A percentile compares a stretch with the other conserved stretches of the same genome.
Conservation (phyloP, 2,329 filamentous ascomycete genomes). For the Monilinia vaccinii-corymbosi region DNA sequence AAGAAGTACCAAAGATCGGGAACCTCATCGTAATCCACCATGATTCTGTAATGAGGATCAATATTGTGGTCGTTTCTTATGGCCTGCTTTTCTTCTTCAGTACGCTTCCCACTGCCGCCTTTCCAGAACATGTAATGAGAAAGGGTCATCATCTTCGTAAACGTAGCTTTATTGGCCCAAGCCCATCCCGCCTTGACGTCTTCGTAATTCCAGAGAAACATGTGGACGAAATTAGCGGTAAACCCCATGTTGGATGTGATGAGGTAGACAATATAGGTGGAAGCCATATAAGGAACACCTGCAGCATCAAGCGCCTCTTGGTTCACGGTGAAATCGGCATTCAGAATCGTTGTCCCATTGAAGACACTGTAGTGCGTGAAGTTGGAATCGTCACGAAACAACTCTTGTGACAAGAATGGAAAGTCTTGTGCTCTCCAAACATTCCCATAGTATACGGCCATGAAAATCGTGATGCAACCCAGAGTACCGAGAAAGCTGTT, state of each 20-base stretch:
- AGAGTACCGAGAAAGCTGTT: slow-evolving; percentile 29
- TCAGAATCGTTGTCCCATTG: slow-evolving; percentile 37
- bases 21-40: slow-evolving; percentile 41
- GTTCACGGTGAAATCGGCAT: slow-evolving; percentile 33
- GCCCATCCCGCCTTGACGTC: slow-evolving; percentile 33
- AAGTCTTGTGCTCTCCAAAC: slow-evolving; percentile 34
- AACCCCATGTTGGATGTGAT: slow-evolving; percentile 38
- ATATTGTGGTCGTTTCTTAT: slow-evolving; percentile 14
- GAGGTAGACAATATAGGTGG: slow-evolving; percentile 33
- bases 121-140: slow-evolving; percentile 24
- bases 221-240: slow-evolving; percentile 38
- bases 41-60: slow-evolving; percentile 37
- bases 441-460: slow-evolving; percentile 36
- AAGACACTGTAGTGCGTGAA: slow-evolving; percentile 31
- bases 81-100: slow-evolving; percentile 14
- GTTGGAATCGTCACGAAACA: slow-evolving; percentile 33
- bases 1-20: slow-evolving; percentile 53
- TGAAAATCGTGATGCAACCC: slow-evolving; percentile 29
- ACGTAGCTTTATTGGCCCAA: slow-evolving; percentile 17
- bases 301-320: slow-evolving; percentile 27
- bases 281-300: slow-evolving; percentile 36
- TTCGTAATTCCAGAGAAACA: slow-evolving; percentile 33
- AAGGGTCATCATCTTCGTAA: slow-evolving; percentile 15
- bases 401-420: slow-evolving; percentile 35
- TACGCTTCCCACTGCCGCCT: slow-evolving; percentile 4